Evolutionary conservation across 192 early-diverging fungal genomes (phyloP), one percentile per base, ranked within the genome.

Genomic region (Rhizophagus clarus): DNA sequence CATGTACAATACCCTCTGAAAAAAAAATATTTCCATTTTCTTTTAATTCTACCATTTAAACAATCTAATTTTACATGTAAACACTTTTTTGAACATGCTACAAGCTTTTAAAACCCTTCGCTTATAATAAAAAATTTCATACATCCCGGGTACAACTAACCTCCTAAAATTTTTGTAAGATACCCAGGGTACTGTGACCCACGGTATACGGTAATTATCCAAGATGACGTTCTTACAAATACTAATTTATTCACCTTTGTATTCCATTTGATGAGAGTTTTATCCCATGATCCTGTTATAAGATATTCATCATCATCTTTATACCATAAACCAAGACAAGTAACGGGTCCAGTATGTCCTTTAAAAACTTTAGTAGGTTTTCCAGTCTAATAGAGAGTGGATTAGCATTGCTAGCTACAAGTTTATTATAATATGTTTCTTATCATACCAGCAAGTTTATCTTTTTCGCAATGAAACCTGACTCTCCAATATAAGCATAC

Each of bases 281-380:
- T 97, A 85, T 99, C 97, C 97, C 97, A 99, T 10, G 97, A 97
- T 28, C 94, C 95, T 1, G 95, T 97, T 70, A 95, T 89, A 26
- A 97, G 83, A 47, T 87, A 91, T 56, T 86, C 85, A 8, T 86
- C 89, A 31, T 87, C 90, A 17, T 79, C 70, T 3, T 82, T 80
- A 47, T 82, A 76, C 64, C 90, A 85, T 40, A 91, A 80, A 0
- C 87, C 90, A 22, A 94, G 82, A 8, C 87, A 86, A 14, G 94
- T 95, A 22, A 92, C 91, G 12, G 94, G 94, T 22, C 93, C 94
- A 8, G 79, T 80, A 72, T 95, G 94, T 29, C 91, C 91, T 51
- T 89, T 89, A 73, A 84, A 91, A 2, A 87, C 24, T 77, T 88
- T 87, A 20, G 81, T 80, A 8, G 86, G 76, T 60, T 89, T 92